Evolutionary conservation across 2,329 filamentous ascomycete species (phyloP).

Genomic region (Xylariales sp.): DNA sequence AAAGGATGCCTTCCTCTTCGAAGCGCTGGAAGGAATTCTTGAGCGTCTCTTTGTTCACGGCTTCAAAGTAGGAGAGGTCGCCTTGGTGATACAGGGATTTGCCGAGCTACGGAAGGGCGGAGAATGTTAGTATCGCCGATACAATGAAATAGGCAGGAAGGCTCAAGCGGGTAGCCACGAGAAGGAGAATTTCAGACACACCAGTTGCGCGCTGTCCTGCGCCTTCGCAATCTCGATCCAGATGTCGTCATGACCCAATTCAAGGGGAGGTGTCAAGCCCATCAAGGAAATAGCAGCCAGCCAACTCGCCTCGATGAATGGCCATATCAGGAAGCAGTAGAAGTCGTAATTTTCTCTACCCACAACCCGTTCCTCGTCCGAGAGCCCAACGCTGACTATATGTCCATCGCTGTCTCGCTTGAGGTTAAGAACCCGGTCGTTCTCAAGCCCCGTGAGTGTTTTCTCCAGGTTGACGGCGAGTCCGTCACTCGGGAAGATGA

Average conservation of each 20-base stretch:
- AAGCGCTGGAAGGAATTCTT: constrained; percentile 89
- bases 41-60: constrained; percentile 95
- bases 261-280: constrained; percentile 71
- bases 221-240: constrained; percentile 78
- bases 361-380: constrained; percentile 66
- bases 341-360: constrained; percentile 97
- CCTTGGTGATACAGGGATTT: constrained; percentile 98
- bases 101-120: constrained; percentile 66
- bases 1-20: constrained; percentile 83
- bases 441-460: constrained; percentile 72
- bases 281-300: constrained; percentile 83
- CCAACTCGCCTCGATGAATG: constrained; percentile 94
- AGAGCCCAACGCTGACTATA: constrained; percentile 67
- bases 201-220: constrained; percentile 76
- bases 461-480: constrained; percentile 74
- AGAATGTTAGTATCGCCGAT: neutral
- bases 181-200: constrained; percentile 35
- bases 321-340: constrained; percentile 98
- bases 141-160: too few species aligned
- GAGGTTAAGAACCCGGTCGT: constrained; percentile 70
- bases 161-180: too few species aligned
- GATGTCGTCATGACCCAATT: constrained; percentile 49
- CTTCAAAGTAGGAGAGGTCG: constrained; percentile 94
- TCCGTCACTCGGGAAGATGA: constrained; percentile 90
- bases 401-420: constrained; percentile 50